Conservation (phyloP, 768 basidiomycete species). For the Lentinula boryana region DNA sequence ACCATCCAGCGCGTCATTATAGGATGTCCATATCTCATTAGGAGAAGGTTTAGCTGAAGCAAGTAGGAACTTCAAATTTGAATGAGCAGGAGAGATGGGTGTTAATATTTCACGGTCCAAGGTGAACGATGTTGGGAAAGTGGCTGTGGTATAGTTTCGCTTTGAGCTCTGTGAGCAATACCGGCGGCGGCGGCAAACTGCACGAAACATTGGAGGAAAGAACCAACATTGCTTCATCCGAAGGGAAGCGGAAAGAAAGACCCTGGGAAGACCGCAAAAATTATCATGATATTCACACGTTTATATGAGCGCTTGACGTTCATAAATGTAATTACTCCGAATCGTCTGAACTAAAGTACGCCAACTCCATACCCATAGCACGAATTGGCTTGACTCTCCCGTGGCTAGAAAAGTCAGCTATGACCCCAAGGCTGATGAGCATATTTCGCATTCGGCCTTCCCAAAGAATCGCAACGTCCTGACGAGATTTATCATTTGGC, state of each 20-base stretch:
- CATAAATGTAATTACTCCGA: not conserved
- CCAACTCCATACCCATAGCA: conserved; percentile 86
- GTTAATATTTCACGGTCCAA: not conserved
- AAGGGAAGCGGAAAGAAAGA: no score
- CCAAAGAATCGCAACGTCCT: conserved; percentile 92
- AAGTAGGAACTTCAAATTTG: not conserved
- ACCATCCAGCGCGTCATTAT: conserved; percentile 48
- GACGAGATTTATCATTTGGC: not conserved
- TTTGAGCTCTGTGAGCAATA: not conserved
- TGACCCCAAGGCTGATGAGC: conserved; percentile 83
- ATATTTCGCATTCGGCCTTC: conserved; percentile 88
- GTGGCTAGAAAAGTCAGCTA: conserved; percentile 79
- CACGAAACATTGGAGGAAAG: conserved; percentile 2
- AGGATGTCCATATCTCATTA: conserved; percentile 58
- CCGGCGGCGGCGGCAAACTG: not conserved
- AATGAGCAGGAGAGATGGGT: not conserved
- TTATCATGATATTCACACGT: not conserved
- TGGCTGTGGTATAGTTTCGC: not conserved
- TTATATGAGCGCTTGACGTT: not conserved
- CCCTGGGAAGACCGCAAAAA: not conserved
- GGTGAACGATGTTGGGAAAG: not conserved
- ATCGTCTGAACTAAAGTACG: conserved; percentile 71
- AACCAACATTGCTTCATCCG: conserved; percentile 1
- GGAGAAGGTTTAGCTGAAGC: conserved; percentile 21
- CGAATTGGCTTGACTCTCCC: conserved; percentile 74